Base-by-base conservation (phyloP, 192 early-diverging fungal genomes). In the Pilaira anomala region DNA sequence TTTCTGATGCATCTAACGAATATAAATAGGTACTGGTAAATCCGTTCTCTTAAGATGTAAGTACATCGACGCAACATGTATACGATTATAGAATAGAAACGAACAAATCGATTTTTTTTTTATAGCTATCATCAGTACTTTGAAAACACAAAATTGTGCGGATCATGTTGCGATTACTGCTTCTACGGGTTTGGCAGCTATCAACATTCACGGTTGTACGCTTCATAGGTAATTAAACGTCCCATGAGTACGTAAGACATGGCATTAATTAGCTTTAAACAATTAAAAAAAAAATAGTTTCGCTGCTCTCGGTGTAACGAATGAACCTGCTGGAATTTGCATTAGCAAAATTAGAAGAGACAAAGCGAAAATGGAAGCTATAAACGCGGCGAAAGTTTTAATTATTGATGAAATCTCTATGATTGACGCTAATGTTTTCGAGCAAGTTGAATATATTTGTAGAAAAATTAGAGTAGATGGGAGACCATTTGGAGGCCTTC, bases 401-500 rank as follows among this genome's bases (percentile, higher is more conserved):
- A 80, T 92, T 11, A 80, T 92, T 45, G 90, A 92, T 71, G 89
- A 91, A 83, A 78, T 85, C n/a, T 91, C 89, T 1, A 91, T 91
- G 89, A 67, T 92, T 9, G 89, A 90, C 45, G 86, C 71, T 1
- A 67, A 52, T 6, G 73, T 89, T 16, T 83, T 92, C 66, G 89
- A 90, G 11, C 87, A 88, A 8, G 63, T 92, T 0, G 90, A 92
- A 62, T 52, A 59, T 8, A 67, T 90, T 40, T 89, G 88, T 18
- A 73, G 87, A 22, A 42, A 36, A 7, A 28, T 90, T 13, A 72
- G 82, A 28, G 57, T 26, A 33, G 63, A 67, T 13, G 21, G 46
- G 33, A 16, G 21, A 14, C 90, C 85, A 0, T 92, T 91, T 78
- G 90, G 90, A 39, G 89, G 89, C 1, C 81, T 92, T 33, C 90